phyloP scores from a whole-genome alignment of 495 filamentous ascomycete species.

The Annulohypoxylon bovei region DNA sequence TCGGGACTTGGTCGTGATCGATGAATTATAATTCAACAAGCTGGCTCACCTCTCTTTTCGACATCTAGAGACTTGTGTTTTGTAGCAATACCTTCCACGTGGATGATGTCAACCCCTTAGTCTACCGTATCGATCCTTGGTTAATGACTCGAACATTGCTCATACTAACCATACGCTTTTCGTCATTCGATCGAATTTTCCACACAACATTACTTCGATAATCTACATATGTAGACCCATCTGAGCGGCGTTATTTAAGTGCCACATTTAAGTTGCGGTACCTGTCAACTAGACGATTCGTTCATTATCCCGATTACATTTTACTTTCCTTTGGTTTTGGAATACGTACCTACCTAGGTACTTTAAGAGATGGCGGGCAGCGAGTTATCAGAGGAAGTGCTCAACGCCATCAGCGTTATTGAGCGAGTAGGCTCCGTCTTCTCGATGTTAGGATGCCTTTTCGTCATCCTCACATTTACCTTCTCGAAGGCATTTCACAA shows the following conservation, averaged over 20 bases:
- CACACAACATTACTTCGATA: not conserved
- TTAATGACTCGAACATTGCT: constrained; percentile 11
- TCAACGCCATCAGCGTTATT: constrained; percentile 64
- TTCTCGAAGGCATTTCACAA: constrained; percentile 71
- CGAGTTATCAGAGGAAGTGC: constrained; percentile 38
- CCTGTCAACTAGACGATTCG: not conserved
- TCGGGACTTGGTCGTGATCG: constrained; percentile 5
- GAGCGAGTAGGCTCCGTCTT: constrained; percentile 75
- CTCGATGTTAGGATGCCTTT: constrained; percentile 75
- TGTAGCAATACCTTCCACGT: not conserved
- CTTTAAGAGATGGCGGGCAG: constrained; percentile 16
- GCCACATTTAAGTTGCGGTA: not conserved
- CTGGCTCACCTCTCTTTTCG: constrained; percentile 11
- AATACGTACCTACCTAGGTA: not conserved
- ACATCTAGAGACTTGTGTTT: not conserved
- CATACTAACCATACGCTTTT: not conserved
- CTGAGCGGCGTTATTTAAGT: not conserved
- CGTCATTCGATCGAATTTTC: not conserved
- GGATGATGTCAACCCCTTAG: constrained; percentile 6
- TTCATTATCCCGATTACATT: not conserved
- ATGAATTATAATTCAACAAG: constrained; percentile 16
- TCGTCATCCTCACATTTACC: constrained; percentile 79
- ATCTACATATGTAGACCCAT: constrained; percentile 9
- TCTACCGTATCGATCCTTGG: constrained; percentile 1
- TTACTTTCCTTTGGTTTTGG: not conserved